phyloP scores from a whole-genome alignment of 345 rosid species.

The Passiflora organensis region DNA sequence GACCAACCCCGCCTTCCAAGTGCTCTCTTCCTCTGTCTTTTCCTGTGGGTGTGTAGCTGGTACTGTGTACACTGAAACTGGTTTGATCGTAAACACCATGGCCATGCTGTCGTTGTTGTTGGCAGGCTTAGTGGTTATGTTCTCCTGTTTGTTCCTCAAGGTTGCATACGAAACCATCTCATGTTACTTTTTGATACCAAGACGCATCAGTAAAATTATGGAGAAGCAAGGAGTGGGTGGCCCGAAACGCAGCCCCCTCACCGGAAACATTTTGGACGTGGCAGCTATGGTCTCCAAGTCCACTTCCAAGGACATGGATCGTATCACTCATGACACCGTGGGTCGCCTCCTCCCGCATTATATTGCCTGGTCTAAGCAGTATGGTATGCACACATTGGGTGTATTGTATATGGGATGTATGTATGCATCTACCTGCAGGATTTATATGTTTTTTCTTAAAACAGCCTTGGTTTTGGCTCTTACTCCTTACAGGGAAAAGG shows the following conservation, averaged over 20 bases:
- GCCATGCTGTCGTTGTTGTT: conserved; percentile 24
- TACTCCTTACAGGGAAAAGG: conserved; percentile 53
- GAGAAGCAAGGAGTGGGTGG: conserved; percentile 87
- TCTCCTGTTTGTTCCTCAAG: conserved; percentile 30
- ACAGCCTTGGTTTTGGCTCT: too few relatives aligned
- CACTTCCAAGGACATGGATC: conserved; percentile 51
- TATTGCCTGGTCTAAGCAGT: conserved; percentile 67
- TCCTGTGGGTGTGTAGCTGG: neutral
- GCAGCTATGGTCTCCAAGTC: conserved; percentile 55
- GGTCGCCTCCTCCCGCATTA: conserved; percentile 83
- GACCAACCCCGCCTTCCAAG: neutral
- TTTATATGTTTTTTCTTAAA: too few relatives aligned
- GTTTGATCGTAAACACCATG: neutral
- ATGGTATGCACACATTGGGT: conserved; percentile 42
- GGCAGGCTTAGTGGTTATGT: conserved; percentile 19
- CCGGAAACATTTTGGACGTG: conserved; percentile 73
- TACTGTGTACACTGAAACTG: neutral
- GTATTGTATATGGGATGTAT: too few relatives aligned
- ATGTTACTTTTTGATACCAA: conserved; percentile 64
- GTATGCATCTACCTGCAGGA: too few relatives aligned
- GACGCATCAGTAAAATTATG: conserved; percentile 70
- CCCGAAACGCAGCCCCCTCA: conserved; percentile 61
- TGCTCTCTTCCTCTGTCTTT: too few relatives aligned
- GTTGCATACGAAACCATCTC: conserved; percentile 48
- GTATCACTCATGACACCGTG: conserved; percentile 64